These are phyloP conservation scores for Corinectria fuckeliana DNA, from an alignment of 2,329 filamentous ascomycete genomes.

Conservation along the genomic window DNA sequence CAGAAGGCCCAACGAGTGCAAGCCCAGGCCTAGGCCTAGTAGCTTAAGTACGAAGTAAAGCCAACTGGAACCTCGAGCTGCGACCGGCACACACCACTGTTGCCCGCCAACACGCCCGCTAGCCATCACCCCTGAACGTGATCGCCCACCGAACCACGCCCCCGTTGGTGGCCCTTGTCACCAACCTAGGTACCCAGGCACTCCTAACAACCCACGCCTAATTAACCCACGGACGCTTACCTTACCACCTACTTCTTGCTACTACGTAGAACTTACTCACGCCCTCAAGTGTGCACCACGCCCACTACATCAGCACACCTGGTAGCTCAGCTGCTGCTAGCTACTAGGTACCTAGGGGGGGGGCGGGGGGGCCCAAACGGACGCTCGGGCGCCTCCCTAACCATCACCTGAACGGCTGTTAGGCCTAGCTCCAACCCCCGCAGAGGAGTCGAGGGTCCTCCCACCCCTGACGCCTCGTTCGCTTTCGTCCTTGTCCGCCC, in stretches of 20 bases:
- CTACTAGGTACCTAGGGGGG: too few species aligned
- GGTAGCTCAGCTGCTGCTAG: not conserved
- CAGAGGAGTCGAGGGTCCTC: slow-evolving; percentile 37
- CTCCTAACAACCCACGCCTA: not conserved
- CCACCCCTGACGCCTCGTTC: slow-evolving; percentile 39
- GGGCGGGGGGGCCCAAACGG: slow-evolving; percentile 36
- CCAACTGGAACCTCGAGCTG: not conserved
- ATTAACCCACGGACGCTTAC: too few species aligned
- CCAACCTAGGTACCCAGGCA: not conserved
- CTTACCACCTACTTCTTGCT: too few species aligned
- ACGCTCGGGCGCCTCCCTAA: slow-evolving; percentile 37
- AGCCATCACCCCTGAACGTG: slow-evolving; percentile 28
- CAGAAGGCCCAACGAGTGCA: not conserved
- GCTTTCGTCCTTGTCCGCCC: slow-evolving; percentile 20
- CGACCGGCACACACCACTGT: slow-evolving; percentile 6
- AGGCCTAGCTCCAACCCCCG: slow-evolving; percentile 39
- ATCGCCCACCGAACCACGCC: slow-evolving; percentile 36
- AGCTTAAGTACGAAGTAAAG: too few species aligned
- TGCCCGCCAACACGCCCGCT: not conserved
- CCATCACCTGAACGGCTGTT: slow-evolving; percentile 36
- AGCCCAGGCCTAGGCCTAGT: too few species aligned
- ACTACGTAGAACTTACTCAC: too few species aligned
- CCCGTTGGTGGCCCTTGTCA: not conserved
- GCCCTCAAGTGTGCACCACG: too few species aligned
- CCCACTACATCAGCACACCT: not conserved